Conservation (phyloP, 495 filamentous ascomycete species). For the Jackrogersella minutella region DNA sequence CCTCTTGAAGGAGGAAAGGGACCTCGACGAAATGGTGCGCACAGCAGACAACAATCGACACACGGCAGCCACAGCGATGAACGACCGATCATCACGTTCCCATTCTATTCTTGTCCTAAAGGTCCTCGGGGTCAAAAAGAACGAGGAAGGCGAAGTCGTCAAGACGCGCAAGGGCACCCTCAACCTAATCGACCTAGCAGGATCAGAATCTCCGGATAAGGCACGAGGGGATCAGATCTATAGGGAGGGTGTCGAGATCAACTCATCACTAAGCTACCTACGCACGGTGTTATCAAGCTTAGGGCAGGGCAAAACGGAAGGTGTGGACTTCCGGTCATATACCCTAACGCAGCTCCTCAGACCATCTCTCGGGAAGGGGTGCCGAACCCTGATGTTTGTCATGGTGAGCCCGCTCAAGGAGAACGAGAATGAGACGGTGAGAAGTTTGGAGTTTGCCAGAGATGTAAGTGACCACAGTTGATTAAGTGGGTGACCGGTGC, state of each 20-base stretch:
- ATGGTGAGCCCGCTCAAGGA: constrained; percentile 94
- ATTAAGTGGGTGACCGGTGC: too few species aligned
- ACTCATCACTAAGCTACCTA: constrained; percentile 87
- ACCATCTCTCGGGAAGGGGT: constrained; percentile 93
- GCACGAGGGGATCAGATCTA: constrained; percentile 82
- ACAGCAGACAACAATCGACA: constrained; percentile 84
- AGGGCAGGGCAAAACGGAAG: constrained; percentile 83
- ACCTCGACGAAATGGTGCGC: constrained; percentile 82
- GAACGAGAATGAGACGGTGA: constrained; percentile 91
- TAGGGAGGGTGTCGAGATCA: constrained; percentile 97
- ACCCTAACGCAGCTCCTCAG: constrained; percentile 97
- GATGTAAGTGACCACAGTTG: constrained; percentile 70
- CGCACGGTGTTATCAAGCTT: constrained; percentile 94
- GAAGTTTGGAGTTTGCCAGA: constrained; percentile 94
- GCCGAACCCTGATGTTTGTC: constrained; percentile 98
- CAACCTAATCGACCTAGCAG: constrained; percentile 95
- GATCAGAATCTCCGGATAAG: constrained; percentile 89
- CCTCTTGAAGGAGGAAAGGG: constrained; percentile 77
- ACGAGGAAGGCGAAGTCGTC: constrained; percentile 76
- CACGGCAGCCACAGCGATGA: constrained; percentile 94
- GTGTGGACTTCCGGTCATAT: constrained; percentile 94
- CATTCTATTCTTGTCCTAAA: constrained; percentile 97
- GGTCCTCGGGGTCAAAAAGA: constrained; percentile 65
- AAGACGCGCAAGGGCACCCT: constrained; percentile 91
- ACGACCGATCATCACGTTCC: constrained; percentile 90